Evolutionary conservation across 371 early-diverging fungal species (phyloP), one percentile per base, ranked within the genome.

Genomic region (Mortierella sp.): DNA sequence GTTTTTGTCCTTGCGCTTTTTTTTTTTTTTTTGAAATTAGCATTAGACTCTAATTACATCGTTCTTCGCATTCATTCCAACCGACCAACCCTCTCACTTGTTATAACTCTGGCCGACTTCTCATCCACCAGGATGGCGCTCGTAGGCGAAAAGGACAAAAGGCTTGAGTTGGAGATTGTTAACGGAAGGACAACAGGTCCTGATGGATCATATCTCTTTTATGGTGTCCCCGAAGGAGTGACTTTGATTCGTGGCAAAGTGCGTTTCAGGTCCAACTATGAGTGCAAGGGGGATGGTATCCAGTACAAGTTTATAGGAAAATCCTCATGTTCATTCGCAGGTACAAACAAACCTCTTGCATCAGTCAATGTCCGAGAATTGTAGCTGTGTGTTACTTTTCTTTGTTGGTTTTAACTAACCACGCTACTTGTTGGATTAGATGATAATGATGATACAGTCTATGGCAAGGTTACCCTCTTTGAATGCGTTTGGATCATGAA

Each of bases 191-290:
- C 66, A 18, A 24, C n/a, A 18, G 74, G 74, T 5, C 74, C 74
- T 0, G 39, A 64, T 18, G 60, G 28, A 1, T 58, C 74, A 3
- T 32, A 58, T 51, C 40, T 73, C 3, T 64, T 59, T 39, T 72
- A 66, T 35, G 64, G 74, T n/a, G 64, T 67, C 3, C 64, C 68
- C 14, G 68, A 59, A 10, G 63, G 47, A 9, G 16, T 32, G 2
- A 67, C 68, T 5, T 11, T 64, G 24, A 49, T 73, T 16, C 67
- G 51, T 6, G 67, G 73, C 28, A 59, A 54, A 4, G 64, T 73
- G 22, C 63, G 68, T 55, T 68, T 73, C 58, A 51, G 39, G 3
- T 37, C 64, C 39, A 73, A 73, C 28, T 67, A 68, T 35, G 74
- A 73, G 64, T 73, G 68, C 60, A 67, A 59, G 43, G 63, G 74